Evolutionary conservation across 345 rosid genomes (phyloP).

Genomic region (rapeseed (Brassica napus)): DNA sequence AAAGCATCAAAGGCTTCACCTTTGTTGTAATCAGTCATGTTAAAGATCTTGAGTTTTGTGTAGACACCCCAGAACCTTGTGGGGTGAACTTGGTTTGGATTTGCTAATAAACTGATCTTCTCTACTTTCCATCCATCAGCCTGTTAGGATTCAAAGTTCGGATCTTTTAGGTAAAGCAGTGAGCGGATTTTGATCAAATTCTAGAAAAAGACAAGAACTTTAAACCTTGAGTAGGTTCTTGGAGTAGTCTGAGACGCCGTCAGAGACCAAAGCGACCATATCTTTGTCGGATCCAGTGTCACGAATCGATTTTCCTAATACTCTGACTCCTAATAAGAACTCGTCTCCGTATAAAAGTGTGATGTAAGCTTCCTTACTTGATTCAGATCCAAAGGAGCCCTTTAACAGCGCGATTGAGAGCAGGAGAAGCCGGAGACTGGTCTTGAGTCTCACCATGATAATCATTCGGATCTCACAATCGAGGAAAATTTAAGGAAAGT

Average conservation of each 20-base stretch:
- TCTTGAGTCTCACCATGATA: constrained; percentile 27
- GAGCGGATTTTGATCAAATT: too few species aligned
- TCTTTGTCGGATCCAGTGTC: constrained; percentile 78
- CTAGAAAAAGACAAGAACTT: background rate
- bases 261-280: constrained; percentile 90
- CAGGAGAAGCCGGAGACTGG: constrained; percentile 35
- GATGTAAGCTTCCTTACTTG: constrained; percentile 65
- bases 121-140: constrained; percentile 98
- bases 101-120: constrained; percentile 78
- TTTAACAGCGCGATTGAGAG: constrained; percentile 24
- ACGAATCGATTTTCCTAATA: constrained; percentile 89
- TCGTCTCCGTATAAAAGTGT: constrained; percentile 94
- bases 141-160: constrained; percentile 40
- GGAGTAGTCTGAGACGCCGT: constrained; percentile 85
- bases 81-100: constrained; percentile 89
- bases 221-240: constrained; percentile 63
- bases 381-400: constrained; percentile 45
- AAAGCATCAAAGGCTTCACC: constrained; percentile 43
- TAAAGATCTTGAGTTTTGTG: constrained; percentile 91
- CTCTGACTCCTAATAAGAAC: constrained; percentile 92
- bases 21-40: constrained; percentile 83
- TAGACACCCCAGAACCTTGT: constrained; percentile 97
- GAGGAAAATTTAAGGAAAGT: background rate
- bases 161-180: background rate
- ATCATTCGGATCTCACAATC: background rate